Evolutionary conservation across 2,329 filamentous ascomycete genomes (phyloP), one percentile per base, ranked within the genome.

Genomic region (Phoma sp.): DNA sequence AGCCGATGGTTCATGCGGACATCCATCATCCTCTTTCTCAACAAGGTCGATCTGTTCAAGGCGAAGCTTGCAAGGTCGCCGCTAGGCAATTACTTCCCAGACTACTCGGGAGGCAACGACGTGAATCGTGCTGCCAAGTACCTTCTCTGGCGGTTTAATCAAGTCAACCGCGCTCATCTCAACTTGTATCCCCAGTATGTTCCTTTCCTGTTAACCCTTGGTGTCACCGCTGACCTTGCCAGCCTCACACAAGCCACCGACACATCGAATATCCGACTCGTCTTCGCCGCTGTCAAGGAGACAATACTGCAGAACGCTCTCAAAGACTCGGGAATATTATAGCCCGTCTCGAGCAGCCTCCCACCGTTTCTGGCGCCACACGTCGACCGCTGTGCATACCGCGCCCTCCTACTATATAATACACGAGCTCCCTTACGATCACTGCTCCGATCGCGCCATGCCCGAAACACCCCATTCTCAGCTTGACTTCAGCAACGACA

Each of bases 1-100:
- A 98, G 95, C 29, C 84, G 95, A 66, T 99, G 95, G 95, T 99
- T 99, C 77, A 96, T 98, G 89, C 84, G 95, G 66, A 99, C 95
- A 10, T 97, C 93, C 72, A 99, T 99, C 72, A 98, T 99, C 70
- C 82, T 99, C 52, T 99, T 99, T 79, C 83, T 99, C 59, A 99
- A 99, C 81, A 99, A 99, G 77, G 95, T 99, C 64, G 95, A 99
- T 79, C 86, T 99, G 54, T 99, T 99, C 83, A 93, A 95, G 75
- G 89, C 92, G 71, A 99, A 99, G 76, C 86, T 99, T 25, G 86
- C 86, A 50, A 86, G 93, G 60, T 97, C 92, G 50, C 93, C 95
- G 0, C 78, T 99, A 40, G 90, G 88, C 66, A 96, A 93, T 72
- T 99, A 98, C 75, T 99, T 99, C 71, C 93, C 93, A 0, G 95